Base-by-base conservation (phyloP, 1,284 basidiomycete genomes). In the Somion occarium region DNA sequence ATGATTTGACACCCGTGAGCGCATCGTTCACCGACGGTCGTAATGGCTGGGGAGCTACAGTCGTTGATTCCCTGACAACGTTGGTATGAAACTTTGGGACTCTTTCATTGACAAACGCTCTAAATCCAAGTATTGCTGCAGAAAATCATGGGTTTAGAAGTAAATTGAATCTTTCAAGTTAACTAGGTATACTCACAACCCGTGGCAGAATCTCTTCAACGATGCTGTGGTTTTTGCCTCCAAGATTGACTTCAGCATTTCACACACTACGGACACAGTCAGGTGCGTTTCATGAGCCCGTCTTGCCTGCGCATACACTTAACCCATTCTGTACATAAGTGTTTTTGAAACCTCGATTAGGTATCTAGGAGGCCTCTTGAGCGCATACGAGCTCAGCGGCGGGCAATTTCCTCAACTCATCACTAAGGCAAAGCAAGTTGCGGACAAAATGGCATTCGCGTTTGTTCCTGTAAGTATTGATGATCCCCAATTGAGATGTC, bases 341-440 rank as follows among this genome's bases (percentile, higher is more conserved):
- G 74, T 93, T 2, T 96, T 96, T 62, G 93, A 96, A 71, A 93
- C 89, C 0, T 89, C 85, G 0, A 97, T 97, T 56, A 87, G 93
- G 15, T 93, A 79, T 75, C 64, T 87, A 1, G 85, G 75, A 5
- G 82, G 82, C 2, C 67, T 85, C 26, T 65, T 97, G 23, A 88
- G 87, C 44, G 85, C 93, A 1, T 94, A 89, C 65, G 93, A 96
- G 64, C 76, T 97, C 20, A 88, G 83, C 43, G 83, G 82, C 7
- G 67, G 80, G 61, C 61, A 79, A 50, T 69, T 78, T 54, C 68
- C 70, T 0, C 63, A 71, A 9, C 70, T 90, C 38, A 68, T 90
- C 2, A 65, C 78, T 18, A 82, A 85, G 59, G 87, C 91, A 0
- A 76, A 81, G 62, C 72, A 87, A 59, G 73, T 92, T 19, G 83